A percentile compares a stretch with the other conserved stretches of the same genome.
These are phyloP conservation scores for Pugionium dolabratum DNA, from an alignment of 345 rosid species.

Conservation along the genomic window DNA sequence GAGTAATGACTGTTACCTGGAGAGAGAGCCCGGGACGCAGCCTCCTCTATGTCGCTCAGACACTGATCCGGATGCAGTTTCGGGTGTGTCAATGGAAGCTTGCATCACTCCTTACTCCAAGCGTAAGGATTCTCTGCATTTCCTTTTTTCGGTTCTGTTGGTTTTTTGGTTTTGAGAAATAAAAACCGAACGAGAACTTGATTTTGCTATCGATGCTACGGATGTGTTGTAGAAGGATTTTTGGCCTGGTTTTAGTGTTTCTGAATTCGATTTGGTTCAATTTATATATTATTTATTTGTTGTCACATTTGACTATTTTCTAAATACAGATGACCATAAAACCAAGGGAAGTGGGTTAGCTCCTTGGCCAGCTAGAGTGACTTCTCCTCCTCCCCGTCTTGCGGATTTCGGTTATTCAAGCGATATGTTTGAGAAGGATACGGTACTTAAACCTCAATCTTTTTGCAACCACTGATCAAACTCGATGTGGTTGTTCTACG, in stretches of 20 bases:
- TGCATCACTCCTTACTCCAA: constrained; percentile 90
- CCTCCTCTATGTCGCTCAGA: constrained; percentile 93
- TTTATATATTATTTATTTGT: no score
- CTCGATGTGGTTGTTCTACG: background rate
- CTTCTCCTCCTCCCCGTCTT: constrained; percentile 82
- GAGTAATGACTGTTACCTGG: constrained; percentile 81
- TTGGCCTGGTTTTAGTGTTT: background rate
- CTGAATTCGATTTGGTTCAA: no score
- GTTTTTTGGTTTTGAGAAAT: background rate
- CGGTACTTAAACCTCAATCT: constrained; percentile 44
- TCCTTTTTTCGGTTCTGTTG: background rate
- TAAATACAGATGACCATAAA: constrained; percentile 61
- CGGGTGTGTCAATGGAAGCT: constrained; percentile 87
- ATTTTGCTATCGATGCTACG: no score
- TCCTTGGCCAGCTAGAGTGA: constrained; percentile 96
- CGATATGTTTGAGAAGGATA: constrained; percentile 82
- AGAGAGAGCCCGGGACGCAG: constrained; percentile 75
- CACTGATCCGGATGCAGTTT: constrained; percentile 86
- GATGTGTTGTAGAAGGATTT: background rate
- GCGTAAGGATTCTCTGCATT: constrained; percentile 55
- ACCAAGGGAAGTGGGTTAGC: constrained; percentile 88
- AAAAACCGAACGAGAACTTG: background rate
- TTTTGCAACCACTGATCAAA: background rate
- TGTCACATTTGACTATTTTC: constrained; percentile 9
- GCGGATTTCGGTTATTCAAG: constrained; percentile 84